These are phyloP conservation scores for Phytophthora pseudosyringae DNA, from an alignment of 352 stramenopile species.

Conservation along the genomic window DNA sequence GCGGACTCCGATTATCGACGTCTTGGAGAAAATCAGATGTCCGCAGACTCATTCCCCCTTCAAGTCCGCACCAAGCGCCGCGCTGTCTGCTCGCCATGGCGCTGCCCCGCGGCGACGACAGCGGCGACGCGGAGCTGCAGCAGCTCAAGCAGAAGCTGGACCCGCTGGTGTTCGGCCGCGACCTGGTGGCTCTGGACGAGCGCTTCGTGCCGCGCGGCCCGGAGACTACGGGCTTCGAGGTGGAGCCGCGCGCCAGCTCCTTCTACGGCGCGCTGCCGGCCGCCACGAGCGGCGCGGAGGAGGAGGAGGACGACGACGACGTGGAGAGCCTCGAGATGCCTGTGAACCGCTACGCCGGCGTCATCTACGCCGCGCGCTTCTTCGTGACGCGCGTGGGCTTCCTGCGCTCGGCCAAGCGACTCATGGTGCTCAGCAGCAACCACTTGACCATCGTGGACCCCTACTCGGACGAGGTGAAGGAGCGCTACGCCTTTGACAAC, in stretches of 20 bases:
- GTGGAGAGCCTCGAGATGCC: conserved; percentile 54
- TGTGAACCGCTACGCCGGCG: conserved; percentile 76
- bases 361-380: conserved; percentile 87
- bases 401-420: conserved; percentile 72
- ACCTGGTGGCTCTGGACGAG: conserved; percentile 61
- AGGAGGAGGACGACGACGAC: conserved; percentile 55
- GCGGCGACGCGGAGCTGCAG: conserved; percentile 58
- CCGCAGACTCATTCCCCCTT: conserved; percentile 13
- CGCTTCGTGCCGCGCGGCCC: conserved; percentile 72
- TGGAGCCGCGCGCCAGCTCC: conserved; percentile 43
- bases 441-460: conserved; percentile 87
- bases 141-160: conserved; percentile 70
- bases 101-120: conserved; percentile 36
- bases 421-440: conserved; percentile 83
- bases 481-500: conserved; percentile 87
- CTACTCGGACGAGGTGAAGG: conserved; percentile 87
- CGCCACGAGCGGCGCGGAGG: conserved; percentile 31
- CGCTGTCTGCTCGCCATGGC: conserved; percentile 26
- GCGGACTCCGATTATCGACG: neutral
- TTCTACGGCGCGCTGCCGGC: conserved; percentile 39
- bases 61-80: conserved; percentile 16
- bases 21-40: conserved; percentile 21
- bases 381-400: conserved; percentile 88
- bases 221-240: conserved; percentile 67
- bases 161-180: conserved; percentile 55